These are phyloP conservation scores for Penicillium griseofulvum DNA, from an alignment of 2,329 filamentous ascomycete species.

Conservation along the genomic window DNA sequence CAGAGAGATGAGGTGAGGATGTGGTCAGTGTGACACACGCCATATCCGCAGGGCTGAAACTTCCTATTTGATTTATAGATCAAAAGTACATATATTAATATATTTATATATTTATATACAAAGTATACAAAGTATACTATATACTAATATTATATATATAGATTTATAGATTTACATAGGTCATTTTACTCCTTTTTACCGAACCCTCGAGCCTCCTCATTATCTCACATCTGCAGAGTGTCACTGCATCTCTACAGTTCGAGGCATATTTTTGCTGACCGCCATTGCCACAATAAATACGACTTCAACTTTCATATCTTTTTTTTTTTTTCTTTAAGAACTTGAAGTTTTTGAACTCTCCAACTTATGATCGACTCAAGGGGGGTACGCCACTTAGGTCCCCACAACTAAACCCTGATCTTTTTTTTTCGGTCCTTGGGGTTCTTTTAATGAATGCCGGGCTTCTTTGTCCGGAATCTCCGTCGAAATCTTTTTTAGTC, in stretches of 20 bases:
- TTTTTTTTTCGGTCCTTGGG: background rate
- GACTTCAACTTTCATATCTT: background rate
- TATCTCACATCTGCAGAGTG: constrained; percentile 1
- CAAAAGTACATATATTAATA: too few relatives aligned
- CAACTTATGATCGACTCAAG: constrained; percentile 3
- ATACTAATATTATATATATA: too few relatives aligned
- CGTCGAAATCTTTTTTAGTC: background rate
- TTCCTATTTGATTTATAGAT: too few relatives aligned
- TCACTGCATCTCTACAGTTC: background rate
- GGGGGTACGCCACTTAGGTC: constrained; percentile 1
- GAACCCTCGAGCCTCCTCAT: background rate
- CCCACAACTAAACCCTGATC: constrained; percentile 1
- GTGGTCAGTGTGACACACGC: constrained; percentile 1
- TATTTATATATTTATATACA: too few relatives aligned
- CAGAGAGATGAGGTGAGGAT: background rate
- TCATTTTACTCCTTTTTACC: too few relatives aligned
- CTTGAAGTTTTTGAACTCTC: too few relatives aligned
- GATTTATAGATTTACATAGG: background rate
- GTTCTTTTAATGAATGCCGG: background rate
- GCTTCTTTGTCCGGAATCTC: background rate
- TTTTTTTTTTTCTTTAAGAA: too few relatives aligned
- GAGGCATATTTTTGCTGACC: constrained; percentile 1
- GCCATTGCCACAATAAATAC: background rate
- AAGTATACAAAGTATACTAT: too few relatives aligned
- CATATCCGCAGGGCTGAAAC: background rate